Conservation (phyloP, 139 green algal genomes). For the Closterium sp. region DNA sequence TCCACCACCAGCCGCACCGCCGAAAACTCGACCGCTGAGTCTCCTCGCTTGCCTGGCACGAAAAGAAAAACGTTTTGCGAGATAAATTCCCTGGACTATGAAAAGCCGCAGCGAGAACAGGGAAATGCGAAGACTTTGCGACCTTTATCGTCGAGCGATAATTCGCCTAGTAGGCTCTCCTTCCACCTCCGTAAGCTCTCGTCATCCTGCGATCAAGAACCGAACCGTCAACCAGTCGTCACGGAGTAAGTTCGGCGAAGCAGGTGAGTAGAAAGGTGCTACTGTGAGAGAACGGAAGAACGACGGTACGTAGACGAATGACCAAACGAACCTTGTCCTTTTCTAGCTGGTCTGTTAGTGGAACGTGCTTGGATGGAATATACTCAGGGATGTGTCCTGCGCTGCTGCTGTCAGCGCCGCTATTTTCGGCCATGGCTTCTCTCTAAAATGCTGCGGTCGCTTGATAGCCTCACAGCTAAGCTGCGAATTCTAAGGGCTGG, state of each 20-base stretch:
- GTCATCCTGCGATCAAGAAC: constrained; percentile 26
- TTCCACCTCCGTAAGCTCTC: constrained; percentile 47
- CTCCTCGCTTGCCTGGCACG: constrained; percentile 9
- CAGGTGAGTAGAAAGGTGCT: too few relatives aligned
- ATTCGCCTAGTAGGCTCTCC: constrained; percentile 29
- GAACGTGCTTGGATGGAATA: background rate
- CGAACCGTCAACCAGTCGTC: background rate
- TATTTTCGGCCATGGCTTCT: background rate
- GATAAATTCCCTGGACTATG: background rate
- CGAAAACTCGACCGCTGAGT: constrained; percentile 40
- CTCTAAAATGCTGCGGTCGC: background rate
- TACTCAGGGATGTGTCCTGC: background rate
- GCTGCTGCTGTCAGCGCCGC: background rate
- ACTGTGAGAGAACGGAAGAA: too few relatives aligned
- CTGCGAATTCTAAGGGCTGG: too few relatives aligned
- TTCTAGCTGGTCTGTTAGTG: background rate
- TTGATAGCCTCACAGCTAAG: too few relatives aligned
- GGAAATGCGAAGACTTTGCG: background rate
- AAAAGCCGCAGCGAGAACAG: background rate
- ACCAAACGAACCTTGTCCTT: background rate
- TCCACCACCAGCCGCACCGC: constrained; percentile 30
- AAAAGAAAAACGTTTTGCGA: background rate
- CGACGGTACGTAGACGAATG: background rate
- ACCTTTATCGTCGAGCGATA: constrained; percentile 11
- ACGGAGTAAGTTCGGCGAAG: too few relatives aligned